Base-by-base conservation (phyloP, 352 stramenopile species). In the Phytopythium helicoides region DNA sequence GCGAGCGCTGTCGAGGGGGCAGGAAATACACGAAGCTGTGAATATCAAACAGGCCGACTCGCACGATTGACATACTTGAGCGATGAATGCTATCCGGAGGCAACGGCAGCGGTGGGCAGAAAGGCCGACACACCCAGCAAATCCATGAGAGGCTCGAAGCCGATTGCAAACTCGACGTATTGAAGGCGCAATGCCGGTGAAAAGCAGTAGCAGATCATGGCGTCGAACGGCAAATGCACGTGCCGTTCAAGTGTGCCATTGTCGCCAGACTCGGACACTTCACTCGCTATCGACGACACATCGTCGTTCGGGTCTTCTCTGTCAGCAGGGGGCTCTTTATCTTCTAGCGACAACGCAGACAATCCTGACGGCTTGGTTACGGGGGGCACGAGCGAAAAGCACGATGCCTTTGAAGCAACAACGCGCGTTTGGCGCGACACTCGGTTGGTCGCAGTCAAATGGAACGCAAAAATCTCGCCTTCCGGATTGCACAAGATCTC, bases 121-220 rank as follows among this genome's bases (percentile, higher is more conserved):
- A 94, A 93, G 4, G 66, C 34, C 0, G 66, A 68, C 18, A 94
- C 60, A 21, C 70, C 82, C 18, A 94, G 65, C 8, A 73, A 63
- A 45, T 94, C 76, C 64, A 94, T 77, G n/a, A 94, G 69, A 22
- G 80, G 63, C 47, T 94, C 85, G 55, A 92, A 94, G 16, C 85
- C 82, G 52, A 94, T 92, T 9, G 85, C 85, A 55, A 92, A 93
- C 64, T 94, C 85, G 46, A 94, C 65, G 64, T 94, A 93, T 55
- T 94, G 82, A 7, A 94, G 57, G 26, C 52, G 54, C 25, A 52
- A 69, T 26, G 52, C 75, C 16, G 67, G 55, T 16, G 75, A 65
- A 46, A 94, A 94, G 64, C 69, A 86, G 58, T 91, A 94, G 64
- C 80, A 93, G 52, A 94, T 90, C 70, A 91, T 89, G 22, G 80